Base-by-base conservation (phyloP, 2,329 filamentous ascomycete genomes). In the Chalaropsis ovoidea region DNA sequence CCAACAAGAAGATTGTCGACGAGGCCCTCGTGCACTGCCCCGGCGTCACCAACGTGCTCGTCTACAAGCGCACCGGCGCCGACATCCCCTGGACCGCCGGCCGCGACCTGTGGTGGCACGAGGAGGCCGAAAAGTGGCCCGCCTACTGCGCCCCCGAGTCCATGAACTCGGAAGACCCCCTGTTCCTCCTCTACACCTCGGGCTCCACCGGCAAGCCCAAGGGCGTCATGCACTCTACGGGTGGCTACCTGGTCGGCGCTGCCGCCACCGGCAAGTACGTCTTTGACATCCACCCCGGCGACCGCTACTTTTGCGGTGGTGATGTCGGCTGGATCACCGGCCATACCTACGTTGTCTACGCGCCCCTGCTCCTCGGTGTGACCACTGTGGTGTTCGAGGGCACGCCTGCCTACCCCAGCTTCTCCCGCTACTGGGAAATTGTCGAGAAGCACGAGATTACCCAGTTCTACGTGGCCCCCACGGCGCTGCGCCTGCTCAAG, bases 281-380 rank as follows among this genome's bases (percentile, higher is more conserved):
- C 69, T 99, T 99, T 74, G 94, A 99, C 75, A 95, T 99, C 69
- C 94, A 99, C 75, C 87, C 92, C 69, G 86, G 88, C 64, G 94
- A 99, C 76, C 85, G 84, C 69, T 96, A 94, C 82, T 97, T 97
- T 82, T 99, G 94, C 72, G 94, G 92, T 76, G 94, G 94, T 75
- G 94, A 99, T 73, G 93, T 99, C 54, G 94, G 94, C 70, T 99
- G 94, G 94, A 97, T 99, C 75, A 99, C 94, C 39, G 94, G 94
- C 19, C 94, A 99, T 79, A 96, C 94, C 27, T 99, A 99, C 72
- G 93, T 97, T 66, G 93, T 99, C 47, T 99, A 99, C 74, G 91
- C 94, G 11, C 94, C 94, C 69, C 82, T 99, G 64, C 81, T 99
- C 58, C 85, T 97, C 61, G 94, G 94, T 79, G 88, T 96, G 68